Evolutionary conservation across 2,329 filamentous ascomycete genomes (phyloP), one percentile per base, ranked within the genome.

Genomic region (Talaromyces sp.): DNA sequence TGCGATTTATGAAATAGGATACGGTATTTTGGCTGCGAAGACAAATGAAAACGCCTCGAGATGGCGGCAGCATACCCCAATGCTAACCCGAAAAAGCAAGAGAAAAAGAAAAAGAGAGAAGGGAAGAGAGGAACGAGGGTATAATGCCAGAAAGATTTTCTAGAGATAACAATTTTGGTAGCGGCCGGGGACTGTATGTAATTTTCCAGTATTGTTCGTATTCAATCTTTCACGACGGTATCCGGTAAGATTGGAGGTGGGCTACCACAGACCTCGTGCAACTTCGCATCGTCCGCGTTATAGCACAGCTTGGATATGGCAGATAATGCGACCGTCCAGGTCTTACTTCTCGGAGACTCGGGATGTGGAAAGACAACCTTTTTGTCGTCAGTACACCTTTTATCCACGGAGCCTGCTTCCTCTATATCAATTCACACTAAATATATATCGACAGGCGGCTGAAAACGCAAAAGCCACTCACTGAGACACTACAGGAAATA

Each of bases 341-440:
- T 87, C 55, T 76, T 87, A 7, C 74, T 87, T 17, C 75, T 87
- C 2, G 85, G 85, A 57, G 84, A 86, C 61, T 68, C 79, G 41
- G 83, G 81, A 56, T 83, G 85, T 52, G 85, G 85, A 60, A 87
- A 87, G 72, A 84, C 84, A 56, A 85, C 83, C 10, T 86, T 87
- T 64, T 72, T 87, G 63, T 84, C 84, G 82, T 86, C 76, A 71
- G 83, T 81, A 50, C 51, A 57, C 29, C 49, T 52, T 31, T 52
- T 50, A 54, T 29, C 58, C 31, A n/a, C 54, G 24, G 26, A n/a
- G 3, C 7, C n/a, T n/a, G 5, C 14, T n/a, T n/a, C 21, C 27
- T n/a, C 55, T 32, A 21, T 27, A 29, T 13, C 56, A 24, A 21
- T 3, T 7, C 43, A 31, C 19, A 19, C 24, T 19, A 19, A 52